phyloP scores from a whole-genome alignment of 2,329 filamentous ascomycete genomes.

The Alternaria tenuissima region DNA sequence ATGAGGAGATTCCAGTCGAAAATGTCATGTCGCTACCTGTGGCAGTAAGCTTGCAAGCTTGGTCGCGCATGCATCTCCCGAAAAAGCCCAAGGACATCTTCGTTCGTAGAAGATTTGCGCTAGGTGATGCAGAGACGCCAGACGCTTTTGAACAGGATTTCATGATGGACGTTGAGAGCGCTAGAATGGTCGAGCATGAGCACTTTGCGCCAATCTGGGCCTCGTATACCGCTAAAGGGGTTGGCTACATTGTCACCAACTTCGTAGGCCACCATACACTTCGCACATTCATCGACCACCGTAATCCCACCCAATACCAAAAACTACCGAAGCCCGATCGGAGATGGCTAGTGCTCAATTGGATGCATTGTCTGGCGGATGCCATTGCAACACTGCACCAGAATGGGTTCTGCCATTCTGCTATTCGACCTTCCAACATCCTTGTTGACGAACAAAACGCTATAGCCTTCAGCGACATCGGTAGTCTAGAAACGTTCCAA shows the following conservation, averaged over 20 bases:
- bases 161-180: constrained; percentile 66
- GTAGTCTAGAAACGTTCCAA: constrained; percentile 58
- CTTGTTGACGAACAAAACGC: constrained; percentile 71
- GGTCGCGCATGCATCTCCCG: constrained; percentile 70
- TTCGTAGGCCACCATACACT: constrained; percentile 73
- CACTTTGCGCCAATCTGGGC: constrained; percentile 76
- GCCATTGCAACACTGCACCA: constrained; percentile 73
- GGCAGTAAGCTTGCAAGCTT: constrained; percentile 57
- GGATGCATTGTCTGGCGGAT: constrained; percentile 77
- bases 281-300: constrained; percentile 70
- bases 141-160: constrained; percentile 59
- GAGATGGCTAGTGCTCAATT: constrained; percentile 70
- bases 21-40: constrained; percentile 67
- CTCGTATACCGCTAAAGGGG: constrained; percentile 71
- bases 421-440: constrained; percentile 75
- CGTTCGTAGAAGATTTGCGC: constrained; percentile 65
- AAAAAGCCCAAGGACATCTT: constrained; percentile 66
- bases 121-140: constrained; percentile 52
- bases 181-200: constrained; percentile 68
- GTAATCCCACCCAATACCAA: constrained; percentile 68
- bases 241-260: constrained; percentile 71
- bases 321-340: constrained; percentile 68
- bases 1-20: constrained; percentile 75
- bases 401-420: constrained; percentile 69
- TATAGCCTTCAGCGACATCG: constrained; percentile 72